These are phyloP conservation scores for Rhodamnia rubescens DNA, from an alignment of 345 rosid species.

Conservation along the genomic window DNA sequence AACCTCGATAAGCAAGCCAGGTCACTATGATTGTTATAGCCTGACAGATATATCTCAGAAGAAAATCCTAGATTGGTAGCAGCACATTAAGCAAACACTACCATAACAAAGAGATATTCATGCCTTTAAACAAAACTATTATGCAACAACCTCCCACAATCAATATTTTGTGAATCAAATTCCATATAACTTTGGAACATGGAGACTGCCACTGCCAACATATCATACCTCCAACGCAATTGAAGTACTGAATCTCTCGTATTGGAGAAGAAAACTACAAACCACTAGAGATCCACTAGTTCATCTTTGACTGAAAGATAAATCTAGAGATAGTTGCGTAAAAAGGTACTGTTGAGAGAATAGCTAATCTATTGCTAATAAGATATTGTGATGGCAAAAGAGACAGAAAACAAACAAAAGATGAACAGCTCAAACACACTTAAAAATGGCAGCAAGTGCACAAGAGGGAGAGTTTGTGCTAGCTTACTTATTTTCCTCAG, in stretches of 20 bases:
- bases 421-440: not conserved
- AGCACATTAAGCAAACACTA: not conserved
- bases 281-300: not conserved
- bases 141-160: not conserved
- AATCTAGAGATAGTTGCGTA: not conserved
- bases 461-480: not conserved
- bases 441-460: not conserved
- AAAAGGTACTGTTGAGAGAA: not conserved
- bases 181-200: not conserved
- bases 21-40: not conserved
- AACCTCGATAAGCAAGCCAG: not conserved
- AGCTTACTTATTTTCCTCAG: constrained; percentile 48
- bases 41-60: not conserved
- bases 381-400: not conserved
- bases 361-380: not conserved
- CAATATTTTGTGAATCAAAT: not conserved
- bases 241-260: not conserved
- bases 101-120: not conserved
- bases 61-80: not conserved
- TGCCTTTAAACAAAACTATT: not conserved
- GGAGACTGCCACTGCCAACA: not conserved
- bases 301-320: not conserved
- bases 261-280: not conserved
- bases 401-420: not conserved
- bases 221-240: not conserved